Evolutionary conservation across 2,329 filamentous ascomycete species (phyloP).

Genomic region (Trichoderma simmonsii): DNA sequence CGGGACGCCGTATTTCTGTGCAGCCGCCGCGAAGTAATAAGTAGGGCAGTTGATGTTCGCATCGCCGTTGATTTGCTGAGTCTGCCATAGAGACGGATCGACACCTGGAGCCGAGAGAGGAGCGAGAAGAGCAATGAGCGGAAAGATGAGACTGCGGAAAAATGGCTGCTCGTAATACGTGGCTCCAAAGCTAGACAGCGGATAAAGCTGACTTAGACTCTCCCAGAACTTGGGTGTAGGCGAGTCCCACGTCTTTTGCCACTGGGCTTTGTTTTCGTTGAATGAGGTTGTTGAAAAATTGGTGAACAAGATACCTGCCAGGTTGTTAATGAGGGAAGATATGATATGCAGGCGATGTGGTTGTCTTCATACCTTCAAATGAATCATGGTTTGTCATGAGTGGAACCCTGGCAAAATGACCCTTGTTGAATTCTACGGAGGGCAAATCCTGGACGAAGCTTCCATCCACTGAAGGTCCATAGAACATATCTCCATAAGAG

Average conservation of each 20-base stretch:
- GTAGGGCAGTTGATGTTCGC: too few relatives aligned
- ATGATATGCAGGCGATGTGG: not conserved
- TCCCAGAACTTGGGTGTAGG: not conserved
- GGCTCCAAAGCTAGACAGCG: not conserved
- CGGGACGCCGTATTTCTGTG: too few relatives aligned
- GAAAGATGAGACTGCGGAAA: not conserved
- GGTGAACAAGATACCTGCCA: not conserved
- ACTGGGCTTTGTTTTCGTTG: not conserved
- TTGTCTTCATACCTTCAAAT: not conserved
- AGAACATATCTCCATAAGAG: not conserved
- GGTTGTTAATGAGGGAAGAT: not conserved
- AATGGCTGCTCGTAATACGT: not conserved
- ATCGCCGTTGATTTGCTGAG: not conserved
- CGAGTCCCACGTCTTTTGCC: not conserved
- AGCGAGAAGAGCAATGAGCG: not conserved
- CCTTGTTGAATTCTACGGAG: not conserved
- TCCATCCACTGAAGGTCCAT: not conserved
- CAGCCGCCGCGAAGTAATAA: too few relatives aligned
- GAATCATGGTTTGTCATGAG: not conserved
- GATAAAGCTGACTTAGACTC: not conserved
- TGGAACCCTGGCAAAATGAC: not conserved
- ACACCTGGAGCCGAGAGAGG: not conserved
- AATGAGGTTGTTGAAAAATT: not conserved
- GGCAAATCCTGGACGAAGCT: not conserved
- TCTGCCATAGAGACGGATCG: not conserved